Base-by-base conservation (phyloP, 2,329 filamentous ascomycete genomes). In the Aspergillus fumigatiaffinis region DNA sequence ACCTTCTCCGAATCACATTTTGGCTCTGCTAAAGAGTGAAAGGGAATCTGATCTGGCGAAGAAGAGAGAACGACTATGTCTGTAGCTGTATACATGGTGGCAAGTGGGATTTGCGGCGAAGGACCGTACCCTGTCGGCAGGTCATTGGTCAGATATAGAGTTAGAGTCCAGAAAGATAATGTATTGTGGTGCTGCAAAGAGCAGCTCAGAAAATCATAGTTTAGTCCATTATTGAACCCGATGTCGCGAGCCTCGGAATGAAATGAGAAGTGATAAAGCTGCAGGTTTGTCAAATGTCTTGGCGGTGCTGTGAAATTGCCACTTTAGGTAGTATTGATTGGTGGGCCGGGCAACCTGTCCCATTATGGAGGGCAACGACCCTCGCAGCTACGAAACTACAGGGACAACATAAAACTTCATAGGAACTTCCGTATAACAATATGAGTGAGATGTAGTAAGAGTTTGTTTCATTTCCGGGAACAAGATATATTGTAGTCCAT, bases 1-100 rank as follows among this genome's bases (percentile, higher is more conserved):
- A 60, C 29, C 17, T 52, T 59, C 25, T 61, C 60, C 9, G 52
- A 21, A 52, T 61, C 60, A 50, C 62, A 56, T 23, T 55, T 38
- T 50, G 59, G 44, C 49, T 69, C 73, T 57, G 64, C 68, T 65
- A 75, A 71, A 17, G 62, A 68, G 47, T 56, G 62, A 51, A 68
- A 57, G 57, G 71, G 63, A 62, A 72, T 51, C 47, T 57, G 65
- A 38, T 68, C 69, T 26, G 77, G 75, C 4, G 77, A 77, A 20
- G 76, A 78, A 26, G 75, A 76, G 52, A 79, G 64, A 54, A 76
- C 58, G 54, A 76, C 71, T 53, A 76, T 65, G 38, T 77, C 69
- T 14, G 70, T 61, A 51, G 68, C 64, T 55, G 66, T 67, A 58
- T 66, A 63, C 76, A 80, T 79, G 53, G 62, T 75, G 62, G 59